Evolutionary conservation across 768 basidiomycete species (phyloP).

Genomic region (Auriscalpium microsporum): DNA sequence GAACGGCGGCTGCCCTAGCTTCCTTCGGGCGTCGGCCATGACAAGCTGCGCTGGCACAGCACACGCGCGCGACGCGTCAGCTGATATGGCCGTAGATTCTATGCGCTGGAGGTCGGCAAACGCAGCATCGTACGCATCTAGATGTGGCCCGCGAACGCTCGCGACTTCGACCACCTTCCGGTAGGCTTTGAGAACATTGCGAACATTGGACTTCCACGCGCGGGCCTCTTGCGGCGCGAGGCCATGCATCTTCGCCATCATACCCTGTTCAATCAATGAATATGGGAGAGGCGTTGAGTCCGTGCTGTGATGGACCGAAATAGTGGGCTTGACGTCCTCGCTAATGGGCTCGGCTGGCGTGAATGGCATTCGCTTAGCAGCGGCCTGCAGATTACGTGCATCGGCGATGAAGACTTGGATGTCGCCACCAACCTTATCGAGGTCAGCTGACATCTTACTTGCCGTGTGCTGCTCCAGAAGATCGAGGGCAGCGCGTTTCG

Average conservation of each 20-base stretch:
- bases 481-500: slow-evolving; percentile 30
- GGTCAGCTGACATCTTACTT: slow-evolving; percentile 19
- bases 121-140: slow-evolving; percentile 26
- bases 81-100: slow-evolving; percentile 18
- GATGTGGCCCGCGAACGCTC: slow-evolving; percentile 22
- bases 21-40: slow-evolving; percentile 19
- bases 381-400: slow-evolving; percentile 3
- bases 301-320: background rate
- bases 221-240: slow-evolving; percentile 13
- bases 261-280: background rate
- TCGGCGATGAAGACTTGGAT: slow-evolving; percentile 8
- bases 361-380: slow-evolving; percentile 4
- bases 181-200: slow-evolving; percentile 19
- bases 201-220: slow-evolving; percentile 19
- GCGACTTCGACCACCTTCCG: slow-evolving; percentile 17
- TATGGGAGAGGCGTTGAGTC: slow-evolving; percentile 15
- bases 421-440: slow-evolving; percentile 8
- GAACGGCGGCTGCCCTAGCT: slow-evolving; percentile 28
- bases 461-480: slow-evolving; percentile 30
- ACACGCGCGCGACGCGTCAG: slow-evolving; percentile 13
- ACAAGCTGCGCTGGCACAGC: slow-evolving; percentile 22
- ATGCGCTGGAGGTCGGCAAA: slow-evolving; percentile 23
- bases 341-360: background rate
- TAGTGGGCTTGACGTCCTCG: background rate
- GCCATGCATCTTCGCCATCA: slow-evolving; percentile 15